phyloP scores from a whole-genome alignment of 257 asterid genomes.

The Fraxinus quadrangulata region DNA sequence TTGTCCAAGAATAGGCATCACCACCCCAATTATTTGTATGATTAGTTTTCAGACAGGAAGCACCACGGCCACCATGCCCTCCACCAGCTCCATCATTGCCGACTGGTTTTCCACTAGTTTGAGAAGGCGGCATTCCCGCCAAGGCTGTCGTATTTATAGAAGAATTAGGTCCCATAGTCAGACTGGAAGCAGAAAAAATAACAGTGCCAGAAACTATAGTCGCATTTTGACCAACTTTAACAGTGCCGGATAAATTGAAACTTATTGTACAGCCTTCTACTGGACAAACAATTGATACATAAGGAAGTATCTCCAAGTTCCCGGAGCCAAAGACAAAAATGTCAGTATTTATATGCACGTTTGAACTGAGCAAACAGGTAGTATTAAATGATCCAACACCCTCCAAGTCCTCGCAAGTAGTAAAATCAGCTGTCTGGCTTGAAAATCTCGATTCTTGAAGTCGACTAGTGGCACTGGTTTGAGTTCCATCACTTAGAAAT shows the following conservation, averaged over 20 bases:
- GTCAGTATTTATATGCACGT: slow-evolving; percentile 47
- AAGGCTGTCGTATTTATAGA: slow-evolving; percentile 70
- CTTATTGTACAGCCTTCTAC: slow-evolving; percentile 72
- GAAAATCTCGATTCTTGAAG: slow-evolving; percentile 30
- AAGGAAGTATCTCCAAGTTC: slow-evolving; percentile 81
- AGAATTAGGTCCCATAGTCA: slow-evolving; percentile 69
- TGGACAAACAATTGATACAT: slow-evolving; percentile 70
- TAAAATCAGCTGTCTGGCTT: slow-evolving; percentile 31
- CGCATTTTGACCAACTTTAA: slow-evolving; percentile 72
- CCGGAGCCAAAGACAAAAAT: slow-evolving; percentile 66
- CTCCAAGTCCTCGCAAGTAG: slow-evolving; percentile 81
- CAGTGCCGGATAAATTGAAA: slow-evolving; percentile 81
- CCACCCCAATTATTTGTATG: slow-evolving; percentile 85
- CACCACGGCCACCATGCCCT: slow-evolving; percentile 99
- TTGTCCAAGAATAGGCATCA: slow-evolving; percentile 89
- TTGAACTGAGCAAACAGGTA: slow-evolving; percentile 70
- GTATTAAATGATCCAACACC: slow-evolving; percentile 88
- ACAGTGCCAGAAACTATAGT: slow-evolving; percentile 78
- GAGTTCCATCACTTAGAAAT: slow-evolving; percentile 35
- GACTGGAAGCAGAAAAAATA: slow-evolving; percentile 52
- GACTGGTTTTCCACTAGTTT: slow-evolving; percentile 95
- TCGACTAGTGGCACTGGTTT: slow-evolving; percentile 17
- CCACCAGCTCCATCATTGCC: slow-evolving; percentile 94
- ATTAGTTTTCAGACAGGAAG: slow-evolving; percentile 83
- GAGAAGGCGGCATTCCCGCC: slow-evolving; percentile 91